phyloP scores from a whole-genome alignment of 2,329 filamentous ascomycete species.

The Colletotrichum eleusines region DNA sequence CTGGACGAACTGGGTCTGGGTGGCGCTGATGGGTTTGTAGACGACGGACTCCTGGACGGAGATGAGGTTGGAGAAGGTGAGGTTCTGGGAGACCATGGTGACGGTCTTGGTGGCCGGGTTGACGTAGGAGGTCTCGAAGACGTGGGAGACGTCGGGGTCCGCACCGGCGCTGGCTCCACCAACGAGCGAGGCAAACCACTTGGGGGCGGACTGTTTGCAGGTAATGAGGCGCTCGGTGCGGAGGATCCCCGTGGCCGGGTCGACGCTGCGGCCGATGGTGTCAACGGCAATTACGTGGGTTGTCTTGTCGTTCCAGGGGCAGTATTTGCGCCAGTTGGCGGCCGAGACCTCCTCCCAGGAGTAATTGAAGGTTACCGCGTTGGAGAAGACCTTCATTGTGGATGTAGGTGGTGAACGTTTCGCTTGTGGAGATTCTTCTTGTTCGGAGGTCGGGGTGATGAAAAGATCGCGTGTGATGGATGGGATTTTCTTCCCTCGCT shows the following conservation, averaged over 20 bases:
- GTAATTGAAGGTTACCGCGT: constrained; percentile 91
- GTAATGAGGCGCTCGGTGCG: constrained; percentile 73
- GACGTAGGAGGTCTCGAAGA: constrained; percentile 97
- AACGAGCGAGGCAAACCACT: constrained; percentile 84
- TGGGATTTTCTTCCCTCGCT: neutral
- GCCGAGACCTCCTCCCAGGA: constrained; percentile 98
- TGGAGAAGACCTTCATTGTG: constrained; percentile 95
- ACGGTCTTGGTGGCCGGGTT: constrained; percentile 86
- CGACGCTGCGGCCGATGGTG: constrained; percentile 79
- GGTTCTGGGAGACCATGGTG: constrained; percentile 95
- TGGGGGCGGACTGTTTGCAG: constrained; percentile 74
- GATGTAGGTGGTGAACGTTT: constrained; percentile 40
- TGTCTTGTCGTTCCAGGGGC: constrained; percentile 98
- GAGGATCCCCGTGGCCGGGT: constrained; percentile 68
- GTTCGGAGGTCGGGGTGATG: neutral
- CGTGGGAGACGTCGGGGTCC: constrained; percentile 79
- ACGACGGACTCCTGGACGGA: constrained; percentile 93
- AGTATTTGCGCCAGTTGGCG: constrained; percentile 99
- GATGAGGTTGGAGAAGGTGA: constrained; percentile 92
- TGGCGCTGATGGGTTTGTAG: constrained; percentile 74
- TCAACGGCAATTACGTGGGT: constrained; percentile 96
- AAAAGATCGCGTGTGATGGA: constrained; percentile 16
- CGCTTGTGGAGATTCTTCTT: neutral
- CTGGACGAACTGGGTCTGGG: constrained; percentile 85
- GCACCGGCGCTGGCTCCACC: constrained; percentile 67